phyloP scores from a whole-genome alignment of 768 basidiomycete species.

The Leccinum longicurvipes region DNA sequence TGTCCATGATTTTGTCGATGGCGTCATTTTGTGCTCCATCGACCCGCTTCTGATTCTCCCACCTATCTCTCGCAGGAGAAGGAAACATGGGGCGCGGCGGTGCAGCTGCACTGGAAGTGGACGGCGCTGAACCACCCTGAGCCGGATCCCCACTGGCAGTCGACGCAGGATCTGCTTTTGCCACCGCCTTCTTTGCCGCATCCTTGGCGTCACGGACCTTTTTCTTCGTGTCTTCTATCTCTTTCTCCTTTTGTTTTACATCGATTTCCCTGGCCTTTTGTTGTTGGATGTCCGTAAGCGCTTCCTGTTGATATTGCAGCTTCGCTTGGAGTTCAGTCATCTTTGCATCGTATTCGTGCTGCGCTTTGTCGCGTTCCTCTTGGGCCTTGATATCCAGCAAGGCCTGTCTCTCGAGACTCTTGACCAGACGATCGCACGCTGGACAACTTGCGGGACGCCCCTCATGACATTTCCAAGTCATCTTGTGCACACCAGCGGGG shows the following conservation, averaged over 20 bases:
- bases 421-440: conserved; percentile 44
- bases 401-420: conserved; percentile 40
- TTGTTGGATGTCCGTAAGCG: conserved; percentile 35
- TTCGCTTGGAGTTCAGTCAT: conserved; percentile 44
- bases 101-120: background rate
- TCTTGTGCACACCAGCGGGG: conserved; percentile 39
- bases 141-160: background rate
- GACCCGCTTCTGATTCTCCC: conserved; percentile 55
- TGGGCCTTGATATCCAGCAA: conserved; percentile 40
- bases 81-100: conserved; percentile 16
- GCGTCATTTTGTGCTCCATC: conserved; percentile 49
- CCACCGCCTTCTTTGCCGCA: conserved; percentile 12
- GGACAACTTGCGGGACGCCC: conserved; percentile 38
- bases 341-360: conserved; percentile 38
- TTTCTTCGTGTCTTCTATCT: conserved; percentile 37
- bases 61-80: conserved; percentile 44
- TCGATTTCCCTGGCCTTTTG: conserved; percentile 46
- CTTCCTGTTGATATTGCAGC: conserved; percentile 32
- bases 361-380: conserved; percentile 43
- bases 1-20: conserved; percentile 66
- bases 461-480: conserved; percentile 45
- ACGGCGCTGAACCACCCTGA: conserved; percentile 1
- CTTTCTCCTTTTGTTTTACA: conserved; percentile 38
- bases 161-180: background rate
- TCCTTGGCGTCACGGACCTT: conserved; percentile 10